Conservation (phyloP, 2,329 filamentous ascomycete species). For the Nectriaceae sp. region DNA sequence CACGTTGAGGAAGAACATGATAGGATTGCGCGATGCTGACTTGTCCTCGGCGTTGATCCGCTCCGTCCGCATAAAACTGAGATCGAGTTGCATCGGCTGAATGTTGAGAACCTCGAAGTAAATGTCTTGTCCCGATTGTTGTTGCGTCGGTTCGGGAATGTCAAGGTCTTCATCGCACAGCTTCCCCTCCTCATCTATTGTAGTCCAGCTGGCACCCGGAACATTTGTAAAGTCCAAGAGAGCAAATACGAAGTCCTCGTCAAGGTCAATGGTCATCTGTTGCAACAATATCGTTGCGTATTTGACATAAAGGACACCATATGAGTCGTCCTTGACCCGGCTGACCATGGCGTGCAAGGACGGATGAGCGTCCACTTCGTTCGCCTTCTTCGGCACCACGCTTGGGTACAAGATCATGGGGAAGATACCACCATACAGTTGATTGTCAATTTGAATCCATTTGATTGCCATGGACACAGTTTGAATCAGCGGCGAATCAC, state of each 20-base stretch:
- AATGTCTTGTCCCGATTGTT: conserved; percentile 86
- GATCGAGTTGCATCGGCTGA: conserved; percentile 95
- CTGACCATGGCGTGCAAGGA: conserved; percentile 92
- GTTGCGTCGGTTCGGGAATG: conserved; percentile 86
- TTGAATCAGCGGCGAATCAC: conserved; percentile 91
- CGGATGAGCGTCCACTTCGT: conserved; percentile 94
- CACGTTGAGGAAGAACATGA: conserved; percentile 99
- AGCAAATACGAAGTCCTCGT: conserved; percentile 97
- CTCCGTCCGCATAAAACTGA: conserved; percentile 96
- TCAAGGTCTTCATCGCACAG: conserved; percentile 89
- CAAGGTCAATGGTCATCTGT: conserved; percentile 97
- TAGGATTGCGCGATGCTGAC: conserved; percentile 82
- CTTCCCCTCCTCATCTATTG: conserved; percentile 71
- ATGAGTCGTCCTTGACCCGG: conserved; percentile 95
- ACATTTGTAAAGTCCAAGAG: conserved; percentile 94
- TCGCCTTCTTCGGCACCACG: conserved; percentile 94
- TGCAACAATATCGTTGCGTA: conserved; percentile 93
- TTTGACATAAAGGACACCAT: conserved; percentile 97
- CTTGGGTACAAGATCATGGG: conserved; percentile 96
- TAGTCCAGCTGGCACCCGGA: conserved; percentile 78
- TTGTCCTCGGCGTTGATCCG: conserved; percentile 96
- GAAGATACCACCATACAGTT: conserved; percentile 97
- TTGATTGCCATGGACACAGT: conserved; percentile 89
- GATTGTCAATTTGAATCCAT: conserved; percentile 99
- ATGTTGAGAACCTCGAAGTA: conserved; percentile 98